These are phyloP conservation scores for Epichloe aotearoae DNA, from an alignment of 2,329 filamentous ascomycete species.

Conservation along the genomic window DNA sequence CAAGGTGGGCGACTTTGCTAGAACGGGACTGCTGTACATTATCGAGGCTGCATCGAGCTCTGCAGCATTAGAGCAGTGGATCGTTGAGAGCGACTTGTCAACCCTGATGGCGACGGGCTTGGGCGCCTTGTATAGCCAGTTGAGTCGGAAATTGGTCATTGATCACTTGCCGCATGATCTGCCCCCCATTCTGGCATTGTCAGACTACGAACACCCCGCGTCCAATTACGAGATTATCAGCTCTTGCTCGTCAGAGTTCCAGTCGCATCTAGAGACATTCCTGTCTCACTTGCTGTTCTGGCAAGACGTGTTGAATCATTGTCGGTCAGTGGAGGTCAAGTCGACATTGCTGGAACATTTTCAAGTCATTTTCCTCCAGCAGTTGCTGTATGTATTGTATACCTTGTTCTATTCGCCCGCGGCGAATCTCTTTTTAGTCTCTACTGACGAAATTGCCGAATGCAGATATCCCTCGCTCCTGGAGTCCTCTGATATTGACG, in stretches of 20 bases:
- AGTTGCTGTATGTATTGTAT: conserved; percentile 56
- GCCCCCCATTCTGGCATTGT: conserved; percentile 74
- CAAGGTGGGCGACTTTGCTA: conserved; percentile 86
- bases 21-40: conserved; percentile 87
- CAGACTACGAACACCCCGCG: conserved; percentile 70
- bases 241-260: conserved; percentile 62
- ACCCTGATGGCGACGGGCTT: conserved; percentile 95
- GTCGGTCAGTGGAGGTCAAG: conserved; percentile 80
- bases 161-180: conserved; percentile 61
- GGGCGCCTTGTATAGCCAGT: conserved; percentile 57
- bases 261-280: conserved; percentile 83
- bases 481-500: conserved; percentile 93
- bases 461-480: conserved; percentile 81
- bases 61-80: conserved; percentile 78
- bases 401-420: not conserved
- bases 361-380: conserved; percentile 88
- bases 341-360: conserved; percentile 93
- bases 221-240: conserved; percentile 58
- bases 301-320: conserved; percentile 97
- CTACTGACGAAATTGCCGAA: not conserved
- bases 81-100: conserved; percentile 90
- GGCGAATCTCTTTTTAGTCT: not conserved
- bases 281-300: conserved; percentile 91
- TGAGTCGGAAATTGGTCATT: conserved; percentile 68
- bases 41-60: conserved; percentile 87